phyloP scores from a whole-genome alignment of 768 basidiomycete species.

The Lyophyllum semitale region DNA sequence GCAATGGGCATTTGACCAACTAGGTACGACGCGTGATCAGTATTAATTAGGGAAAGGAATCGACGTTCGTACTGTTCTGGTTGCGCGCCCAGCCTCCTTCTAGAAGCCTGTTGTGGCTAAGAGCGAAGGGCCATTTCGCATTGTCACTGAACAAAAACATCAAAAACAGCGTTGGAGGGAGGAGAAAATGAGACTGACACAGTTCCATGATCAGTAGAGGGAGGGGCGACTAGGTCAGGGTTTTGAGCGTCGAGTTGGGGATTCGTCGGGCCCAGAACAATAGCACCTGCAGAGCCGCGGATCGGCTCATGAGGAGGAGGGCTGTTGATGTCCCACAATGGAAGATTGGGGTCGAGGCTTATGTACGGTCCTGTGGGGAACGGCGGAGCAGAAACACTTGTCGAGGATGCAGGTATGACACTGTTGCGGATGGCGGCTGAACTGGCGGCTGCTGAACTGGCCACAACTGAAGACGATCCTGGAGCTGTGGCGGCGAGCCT shows the following conservation, averaged over 20 bases:
- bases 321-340: slow-evolving; percentile 34
- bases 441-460: no score
- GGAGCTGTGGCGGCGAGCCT: slow-evolving; percentile 24
- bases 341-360: slow-evolving; percentile 43
- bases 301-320: slow-evolving; percentile 32
- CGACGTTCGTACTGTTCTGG: slow-evolving; percentile 42
- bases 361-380: slow-evolving; percentile 46
- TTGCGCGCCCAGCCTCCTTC: slow-evolving; percentile 64
- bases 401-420: slow-evolving; percentile 16
- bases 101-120: slow-evolving; percentile 58
- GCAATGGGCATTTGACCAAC: slow-evolving; percentile 53
- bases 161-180: not conserved
- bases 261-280: slow-evolving; percentile 45
- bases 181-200: slow-evolving; percentile 33
- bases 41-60: not conserved
- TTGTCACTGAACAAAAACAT: slow-evolving; percentile 34
- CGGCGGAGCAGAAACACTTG: slow-evolving; percentile 21
- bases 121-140: slow-evolving; percentile 57
- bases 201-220: slow-evolving; percentile 43
- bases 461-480: slow-evolving; percentile 22
- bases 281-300: slow-evolving; percentile 41
- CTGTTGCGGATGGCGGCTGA: slow-evolving; percentile 18
- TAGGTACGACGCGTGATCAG: slow-evolving; percentile 19
- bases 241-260: slow-evolving; percentile 41
- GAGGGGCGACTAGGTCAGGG: slow-evolving; percentile 45